Evolutionary conservation across 2,329 filamentous ascomycete genomes (phyloP), one percentile per base, ranked within the genome.

Genomic region (Cordyceps tenuipes): DNA sequence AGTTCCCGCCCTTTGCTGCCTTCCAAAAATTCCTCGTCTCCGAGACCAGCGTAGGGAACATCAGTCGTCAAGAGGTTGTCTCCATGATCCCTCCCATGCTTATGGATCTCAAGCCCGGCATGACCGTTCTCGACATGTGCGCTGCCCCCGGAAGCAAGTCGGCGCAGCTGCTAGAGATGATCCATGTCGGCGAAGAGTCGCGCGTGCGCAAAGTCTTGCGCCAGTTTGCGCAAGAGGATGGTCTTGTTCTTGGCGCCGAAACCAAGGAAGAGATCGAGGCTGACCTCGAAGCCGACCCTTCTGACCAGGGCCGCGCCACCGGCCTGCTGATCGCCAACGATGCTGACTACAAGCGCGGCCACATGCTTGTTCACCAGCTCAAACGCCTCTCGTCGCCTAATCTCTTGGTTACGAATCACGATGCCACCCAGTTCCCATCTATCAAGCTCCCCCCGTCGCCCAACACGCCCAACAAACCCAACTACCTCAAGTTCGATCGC

Each of bases 1-100:
- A 92, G 71, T 96, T 96, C 73, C 86, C 90, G 41, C 94, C 94
- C 3, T 99, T 99, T 72, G 87, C 91, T 54, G 88, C 90, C 31
- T 97, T 99, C 76, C 94, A 99, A 73, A 96, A 95, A 72, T 99
- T 97, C 78, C 82, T 99, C 55, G 94, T 99, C 54, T 95, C 93
- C 57, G 94, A 99, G 80, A 97, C 94, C 4, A 91, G 89, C 60
- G 91, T 97, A 23, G 94, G 94, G 68, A 99, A 97, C 73, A 97
- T 99, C 69, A 96, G 90, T 75, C 86, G 94, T 68, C 94, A 99
- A 75, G 94, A 99, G 77, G 88, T 96, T 49, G 94, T 99, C 69
- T 96, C 91, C 78, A 99, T 99, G 94, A 97, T 99, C 64, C 94
- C 94, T 29, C 94, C 94, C 29, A 82, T 97, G 67, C 80, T 97